phyloP scores from a whole-genome alignment of 108 stramenopile species.

The Fragilariopsis cylindrus region DNA sequence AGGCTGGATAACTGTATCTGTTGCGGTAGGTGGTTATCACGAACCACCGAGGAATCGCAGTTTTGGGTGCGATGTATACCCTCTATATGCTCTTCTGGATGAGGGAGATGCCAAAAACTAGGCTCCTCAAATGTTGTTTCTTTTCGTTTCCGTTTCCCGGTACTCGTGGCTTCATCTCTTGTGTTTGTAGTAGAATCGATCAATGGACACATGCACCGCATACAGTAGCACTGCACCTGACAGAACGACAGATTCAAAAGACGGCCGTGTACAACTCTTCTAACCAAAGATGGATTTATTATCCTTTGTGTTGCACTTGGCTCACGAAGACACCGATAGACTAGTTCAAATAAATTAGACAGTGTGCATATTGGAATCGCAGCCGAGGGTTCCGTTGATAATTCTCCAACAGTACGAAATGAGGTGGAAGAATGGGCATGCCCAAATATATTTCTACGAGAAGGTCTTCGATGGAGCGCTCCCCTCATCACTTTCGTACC shows the following conservation, averaged over 20 bases:
- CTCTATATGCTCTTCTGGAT: conserved; percentile 9
- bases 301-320: conserved; percentile 10
- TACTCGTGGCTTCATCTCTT: conserved; percentile 13
- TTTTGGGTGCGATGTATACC: background rate
- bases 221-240: conserved; percentile 64
- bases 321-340: conserved; percentile 51
- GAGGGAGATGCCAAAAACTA: conserved; percentile 49
- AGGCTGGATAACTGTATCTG: conserved; percentile 2
- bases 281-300: conserved; percentile 69
- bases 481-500: conserved; percentile 51
- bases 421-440: background rate
- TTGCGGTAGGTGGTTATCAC: background rate
- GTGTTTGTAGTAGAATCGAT: background rate
- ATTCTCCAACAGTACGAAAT: conserved; percentile 17
- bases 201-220: conserved; percentile 56
- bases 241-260: conserved; percentile 69
- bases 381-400: background rate
- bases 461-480: conserved; percentile 51
- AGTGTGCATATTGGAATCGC: conserved; percentile 36
- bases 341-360: conserved; percentile 44
- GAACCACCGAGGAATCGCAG: background rate
- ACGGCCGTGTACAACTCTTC: conserved; percentile 43
- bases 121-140: conserved; percentile 3
- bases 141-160: background rate
- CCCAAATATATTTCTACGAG: conserved; percentile 9